These are phyloP conservation scores for Wickerhamomyces chambardii DNA, from an alignment of 805 yeast genomes.

Conservation along the genomic window DNA sequence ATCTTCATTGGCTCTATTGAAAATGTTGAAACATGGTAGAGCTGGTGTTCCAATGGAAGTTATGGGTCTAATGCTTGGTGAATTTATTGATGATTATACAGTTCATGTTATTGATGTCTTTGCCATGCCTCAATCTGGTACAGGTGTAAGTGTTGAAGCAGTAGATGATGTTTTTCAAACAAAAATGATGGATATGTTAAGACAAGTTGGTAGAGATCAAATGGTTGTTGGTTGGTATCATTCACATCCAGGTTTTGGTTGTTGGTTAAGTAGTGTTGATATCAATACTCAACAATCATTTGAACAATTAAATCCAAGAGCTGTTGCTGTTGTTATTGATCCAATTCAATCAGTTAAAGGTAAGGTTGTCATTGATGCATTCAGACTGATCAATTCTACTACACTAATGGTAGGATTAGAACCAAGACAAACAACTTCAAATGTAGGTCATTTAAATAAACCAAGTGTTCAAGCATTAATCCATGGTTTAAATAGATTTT, in stretches of 20 bases:
- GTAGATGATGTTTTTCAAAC: constrained; percentile 99
- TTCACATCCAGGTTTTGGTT: constrained; percentile 99
- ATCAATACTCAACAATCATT: constrained; percentile 97
- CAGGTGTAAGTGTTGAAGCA: constrained; percentile 98
- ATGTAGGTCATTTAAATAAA: constrained; percentile 89
- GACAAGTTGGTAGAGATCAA: constrained; percentile 98
- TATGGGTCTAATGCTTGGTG: constrained; percentile 99
- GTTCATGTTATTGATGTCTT: constrained; percentile 96
- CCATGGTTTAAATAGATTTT: constrained; percentile 95
- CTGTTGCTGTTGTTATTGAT: constrained; percentile 97
- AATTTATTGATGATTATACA: constrained; percentile 94
- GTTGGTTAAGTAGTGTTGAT: constrained; percentile 98
- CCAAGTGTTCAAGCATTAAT: constrained; percentile 95
- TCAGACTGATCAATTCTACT: constrained; percentile 84
- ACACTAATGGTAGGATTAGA: constrained; percentile 93
- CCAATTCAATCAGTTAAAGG: constrained; percentile 99
- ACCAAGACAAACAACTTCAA: constrained; percentile 95
- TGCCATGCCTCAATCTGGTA: constrained; percentile 99
- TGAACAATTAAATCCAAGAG: constrained; percentile 90
- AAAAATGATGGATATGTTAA: constrained; percentile 98
- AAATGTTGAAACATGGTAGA: constrained; percentile 97
- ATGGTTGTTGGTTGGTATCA: constrained; percentile 99
- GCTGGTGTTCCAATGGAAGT: constrained; percentile 85
- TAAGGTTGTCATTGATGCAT: constrained; percentile 97
- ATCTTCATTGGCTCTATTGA: constrained; percentile 87